phyloP scores from a whole-genome alignment of 1,284 basidiomycete species.

The Rhodotorula glutinis region DNA sequence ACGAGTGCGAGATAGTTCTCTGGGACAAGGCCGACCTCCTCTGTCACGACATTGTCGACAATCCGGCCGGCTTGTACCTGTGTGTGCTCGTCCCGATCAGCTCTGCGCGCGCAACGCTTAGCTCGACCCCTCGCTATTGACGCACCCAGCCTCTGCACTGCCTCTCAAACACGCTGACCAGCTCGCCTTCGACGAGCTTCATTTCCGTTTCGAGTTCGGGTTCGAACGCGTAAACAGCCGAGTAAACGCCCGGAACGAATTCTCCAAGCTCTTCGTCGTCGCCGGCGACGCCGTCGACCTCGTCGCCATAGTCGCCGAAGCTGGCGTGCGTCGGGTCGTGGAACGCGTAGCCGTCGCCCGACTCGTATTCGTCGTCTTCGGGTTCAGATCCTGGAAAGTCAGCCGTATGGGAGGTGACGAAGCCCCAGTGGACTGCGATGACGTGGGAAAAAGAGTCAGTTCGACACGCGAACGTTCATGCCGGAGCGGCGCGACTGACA shows the following conservation, averaged over 20 bases:
- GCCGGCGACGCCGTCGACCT: conserved; percentile 1
- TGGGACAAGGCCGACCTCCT: conserved; percentile 35
- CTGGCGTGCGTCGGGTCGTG: not conserved
- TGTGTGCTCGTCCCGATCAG: not conserved
- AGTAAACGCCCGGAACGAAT: conserved; percentile 37
- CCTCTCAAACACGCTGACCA: conserved; percentile 33
- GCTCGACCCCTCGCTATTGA: not conserved
- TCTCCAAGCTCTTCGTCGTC: conserved; percentile 23
- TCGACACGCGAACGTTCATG: not conserved
- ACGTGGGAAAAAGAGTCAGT: not conserved
- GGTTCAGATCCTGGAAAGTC: conserved; percentile 17
- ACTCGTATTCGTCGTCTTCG: conserved; percentile 3
- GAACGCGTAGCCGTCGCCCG: not conserved
- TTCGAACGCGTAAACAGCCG: conserved; percentile 35
- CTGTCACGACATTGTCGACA: conserved; percentile 13
- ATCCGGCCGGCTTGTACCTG: conserved; percentile 39
- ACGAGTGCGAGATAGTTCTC: conserved; percentile 36
- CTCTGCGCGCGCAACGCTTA: too few relatives aligned
- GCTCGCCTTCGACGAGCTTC: conserved; percentile 31
- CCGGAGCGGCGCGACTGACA: not conserved
- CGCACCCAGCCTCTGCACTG: conserved; percentile 38
- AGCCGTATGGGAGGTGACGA: conserved; percentile 33
- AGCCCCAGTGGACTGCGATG: conserved; percentile 35
- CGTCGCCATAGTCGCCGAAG: conserved; percentile 5
- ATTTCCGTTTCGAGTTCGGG: conserved; percentile 39